These are phyloP conservation scores for Cnidoscolus chayamansa DNA, from an alignment of 441 rosid species.

Conservation along the genomic window DNA sequence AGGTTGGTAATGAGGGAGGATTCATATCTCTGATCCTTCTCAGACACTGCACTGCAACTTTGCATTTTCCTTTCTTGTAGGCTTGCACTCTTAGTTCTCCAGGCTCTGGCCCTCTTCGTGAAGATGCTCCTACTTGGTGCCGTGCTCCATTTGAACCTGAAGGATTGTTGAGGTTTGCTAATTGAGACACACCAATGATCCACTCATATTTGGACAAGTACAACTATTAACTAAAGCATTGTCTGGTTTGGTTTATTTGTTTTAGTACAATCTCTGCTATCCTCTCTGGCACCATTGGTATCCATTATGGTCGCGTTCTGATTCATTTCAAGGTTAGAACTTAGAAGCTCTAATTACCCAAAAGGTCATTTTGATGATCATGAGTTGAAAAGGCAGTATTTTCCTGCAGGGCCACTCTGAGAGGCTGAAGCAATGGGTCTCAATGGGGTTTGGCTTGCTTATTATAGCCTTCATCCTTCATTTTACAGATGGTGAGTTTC, in stretches of 20 bases:
- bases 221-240: neutral
- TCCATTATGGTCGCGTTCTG: conserved; percentile 63
- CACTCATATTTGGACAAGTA: neutral
- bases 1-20: conserved; percentile 30
- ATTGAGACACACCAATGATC: neutral
- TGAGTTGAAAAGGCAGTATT: neutral
- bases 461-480: conserved; percentile 51
- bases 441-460: conserved; percentile 43
- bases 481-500: conserved; percentile 53
- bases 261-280: conserved; percentile 60
- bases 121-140: conserved; percentile 59
- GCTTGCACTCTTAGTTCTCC: conserved; percentile 62
- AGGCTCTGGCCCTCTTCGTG: conserved; percentile 39
- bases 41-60: neutral
- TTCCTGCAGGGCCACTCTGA: conserved; percentile 49
- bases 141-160: conserved; percentile 65
- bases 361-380: neutral
- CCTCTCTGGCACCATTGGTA: conserved; percentile 65
- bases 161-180: conserved; percentile 56
- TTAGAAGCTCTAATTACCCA: neutral
- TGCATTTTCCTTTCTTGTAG: conserved; percentile 23
- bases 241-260: conserved; percentile 1
- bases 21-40: neutral
- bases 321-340: conserved; percentile 61
- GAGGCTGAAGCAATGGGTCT: conserved; percentile 63